Base-by-base conservation (phyloP, 2,329 filamentous ascomycete genomes). In the Penicillium italicum region DNA sequence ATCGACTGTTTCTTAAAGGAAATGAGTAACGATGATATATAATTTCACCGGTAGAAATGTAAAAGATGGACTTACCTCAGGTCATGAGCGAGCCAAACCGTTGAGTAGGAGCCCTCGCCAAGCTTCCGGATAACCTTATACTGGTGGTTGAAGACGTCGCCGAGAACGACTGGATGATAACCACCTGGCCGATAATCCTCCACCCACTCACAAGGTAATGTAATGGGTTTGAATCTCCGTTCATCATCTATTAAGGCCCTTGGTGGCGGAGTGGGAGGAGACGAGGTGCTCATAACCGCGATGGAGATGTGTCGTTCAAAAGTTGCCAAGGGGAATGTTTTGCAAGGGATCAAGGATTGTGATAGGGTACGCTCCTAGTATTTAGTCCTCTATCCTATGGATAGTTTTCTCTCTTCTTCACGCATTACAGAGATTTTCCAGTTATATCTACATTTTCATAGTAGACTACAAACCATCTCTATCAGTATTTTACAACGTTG, bases 41-140 rank as follows among this genome's bases (percentile, higher is more conserved):
- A 38, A 49, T 14, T 10, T 53, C n/a, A n/a, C n/a, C n/a, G n/a
- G n/a, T n/a, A n/a, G 51, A 45, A 51, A 56, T 57, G 10, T 20
- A 43, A 40, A 55, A 52, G 43, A 55, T 52, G 42, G 52, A 61
- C 63, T 61, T 51, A 69, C 66, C 63, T 53, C 20, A 61, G 56
- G 58, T 75, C 67, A 20, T 59, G 62, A 56, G 75, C 76, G 28
- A 79, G 71, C 77, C 75, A 80, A 53, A 79, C 73, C 11, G 74
- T 80, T 30, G 76, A 75, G 58, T 65, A 78, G 12, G 72, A 72
- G 36, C 78, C 77, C 4, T 70, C 72, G 16, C 77, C 77, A 10
- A 79, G 69, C 65, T 80, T 80, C 54, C 76, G 71, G 48, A 77
- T 64, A 36, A 79, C 66, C 47, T 68, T 68, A 59, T 80, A 80